phyloP scores from a whole-genome alignment of 2,329 filamentous ascomycete species.

The Gliomastix tumulicola region DNA sequence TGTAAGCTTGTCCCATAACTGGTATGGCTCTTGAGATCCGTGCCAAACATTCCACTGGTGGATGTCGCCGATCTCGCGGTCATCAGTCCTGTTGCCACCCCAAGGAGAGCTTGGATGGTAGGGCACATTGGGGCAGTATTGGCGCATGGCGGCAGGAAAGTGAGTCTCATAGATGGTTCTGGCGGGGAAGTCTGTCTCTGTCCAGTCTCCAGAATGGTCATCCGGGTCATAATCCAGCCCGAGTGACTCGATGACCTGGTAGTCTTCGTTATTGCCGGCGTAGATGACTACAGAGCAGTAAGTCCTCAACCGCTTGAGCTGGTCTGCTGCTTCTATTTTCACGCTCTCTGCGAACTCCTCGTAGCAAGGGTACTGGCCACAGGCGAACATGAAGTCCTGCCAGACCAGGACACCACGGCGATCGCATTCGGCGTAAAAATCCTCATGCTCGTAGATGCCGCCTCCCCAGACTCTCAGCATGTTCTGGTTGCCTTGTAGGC shows the following conservation, averaged over 20 bases:
- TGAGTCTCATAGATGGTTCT: constrained; percentile 74
- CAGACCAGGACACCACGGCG: constrained; percentile 61
- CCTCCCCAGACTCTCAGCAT: constrained; percentile 54
- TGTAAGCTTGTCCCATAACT: constrained; percentile 62
- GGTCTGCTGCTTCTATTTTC: constrained; percentile 50
- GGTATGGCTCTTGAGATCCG: constrained; percentile 62
- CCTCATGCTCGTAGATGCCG: constrained; percentile 49
- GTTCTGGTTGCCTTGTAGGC: constrained; percentile 65
- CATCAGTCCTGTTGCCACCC: constrained; percentile 47
- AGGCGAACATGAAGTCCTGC: constrained; percentile 67
- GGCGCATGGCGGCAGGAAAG: constrained; percentile 56
- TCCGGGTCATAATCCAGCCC: constrained; percentile 64
- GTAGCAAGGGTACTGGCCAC: constrained; percentile 56
- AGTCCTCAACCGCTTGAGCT: constrained; percentile 48
- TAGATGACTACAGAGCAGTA: constrained; percentile 67
- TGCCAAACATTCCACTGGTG: constrained; percentile 79
- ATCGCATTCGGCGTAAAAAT: constrained; percentile 61
- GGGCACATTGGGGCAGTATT: constrained; percentile 54
- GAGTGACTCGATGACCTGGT: constrained; percentile 64
- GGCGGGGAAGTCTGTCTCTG: constrained; percentile 68
- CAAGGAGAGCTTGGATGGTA: constrained; percentile 69
- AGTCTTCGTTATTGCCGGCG: constrained; percentile 74
- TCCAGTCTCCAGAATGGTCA: constrained; percentile 71
- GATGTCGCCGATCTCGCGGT: constrained; percentile 68
- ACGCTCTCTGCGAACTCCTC: constrained; percentile 50